These are phyloP conservation scores for Teratosphaeria epicoccoides DNA, from an alignment of 2,329 filamentous ascomycete species.

Conservation along the genomic window DNA sequence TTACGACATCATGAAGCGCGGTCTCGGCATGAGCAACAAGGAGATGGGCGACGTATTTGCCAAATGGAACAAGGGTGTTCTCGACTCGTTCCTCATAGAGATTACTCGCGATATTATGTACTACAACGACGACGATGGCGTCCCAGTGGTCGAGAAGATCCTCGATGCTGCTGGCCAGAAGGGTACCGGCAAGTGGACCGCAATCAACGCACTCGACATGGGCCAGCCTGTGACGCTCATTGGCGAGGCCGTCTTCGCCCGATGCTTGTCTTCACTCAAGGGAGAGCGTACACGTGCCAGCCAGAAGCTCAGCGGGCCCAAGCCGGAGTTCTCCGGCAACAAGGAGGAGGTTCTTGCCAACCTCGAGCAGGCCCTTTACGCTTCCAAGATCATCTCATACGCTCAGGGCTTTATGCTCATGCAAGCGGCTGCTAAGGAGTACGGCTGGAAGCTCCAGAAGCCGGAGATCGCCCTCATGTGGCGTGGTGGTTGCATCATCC, in stretches of 20 bases:
- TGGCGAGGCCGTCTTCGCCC: slow-evolving; percentile 89
- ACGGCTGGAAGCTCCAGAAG: slow-evolving; percentile 99
- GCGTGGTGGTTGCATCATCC: slow-evolving; percentile 99
- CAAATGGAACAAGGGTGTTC: slow-evolving; percentile 96
- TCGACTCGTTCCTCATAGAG: slow-evolving; percentile 98
- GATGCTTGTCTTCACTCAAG: slow-evolving; percentile 92
- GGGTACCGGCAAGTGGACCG: slow-evolving; percentile 99
- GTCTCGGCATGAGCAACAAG: slow-evolving; percentile 76
- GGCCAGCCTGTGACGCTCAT: slow-evolving; percentile 98
- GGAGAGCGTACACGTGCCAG: slow-evolving; percentile 78
- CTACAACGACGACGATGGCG: slow-evolving; percentile 91
- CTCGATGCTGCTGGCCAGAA: slow-evolving; percentile 98
- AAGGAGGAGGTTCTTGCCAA: slow-evolving; percentile 90
- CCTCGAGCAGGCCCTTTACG: slow-evolving; percentile 97
- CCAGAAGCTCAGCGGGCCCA: slow-evolving; percentile 65
- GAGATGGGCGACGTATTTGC: slow-evolving; percentile 92
- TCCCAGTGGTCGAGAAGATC: slow-evolving; percentile 93
- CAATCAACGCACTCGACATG: slow-evolving; percentile 96
- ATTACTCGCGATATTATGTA: slow-evolving; percentile 98
- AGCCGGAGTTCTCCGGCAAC: slow-evolving; percentile 75
- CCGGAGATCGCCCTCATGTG: slow-evolving; percentile 99
- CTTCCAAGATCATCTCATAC: slow-evolving; percentile 99
- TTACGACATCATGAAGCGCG: slow-evolving; percentile 99
- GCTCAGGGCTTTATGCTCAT: slow-evolving; percentile 99
- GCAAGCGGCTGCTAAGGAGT: slow-evolving; percentile 96